A percentile compares a stretch with the other conserved stretches of the same genome.
phyloP scores from a whole-genome alignment of 2,329 filamentous ascomycete genomes.

The Graphium sp. region DNA sequence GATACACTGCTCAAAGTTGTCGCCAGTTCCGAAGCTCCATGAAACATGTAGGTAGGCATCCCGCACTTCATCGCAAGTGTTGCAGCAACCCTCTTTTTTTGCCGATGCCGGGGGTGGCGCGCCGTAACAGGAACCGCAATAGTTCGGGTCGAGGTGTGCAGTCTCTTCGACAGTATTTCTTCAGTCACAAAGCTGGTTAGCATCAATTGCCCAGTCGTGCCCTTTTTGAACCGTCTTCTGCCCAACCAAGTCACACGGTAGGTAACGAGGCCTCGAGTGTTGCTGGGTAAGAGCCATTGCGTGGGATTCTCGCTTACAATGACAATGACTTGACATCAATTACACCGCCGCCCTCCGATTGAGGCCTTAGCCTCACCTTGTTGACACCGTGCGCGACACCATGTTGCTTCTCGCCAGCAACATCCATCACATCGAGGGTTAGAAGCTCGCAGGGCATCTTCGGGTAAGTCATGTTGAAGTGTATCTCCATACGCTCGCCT shows the following conservation, averaged over 20 bases:
- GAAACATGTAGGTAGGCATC: slow-evolving; percentile 80
- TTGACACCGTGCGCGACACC: slow-evolving; percentile 84
- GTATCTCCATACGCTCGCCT: slow-evolving; percentile 98
- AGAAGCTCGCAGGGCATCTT: slow-evolving; percentile 86
- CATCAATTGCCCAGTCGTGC: no score
- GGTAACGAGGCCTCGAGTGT: neutral
- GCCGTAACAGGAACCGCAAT: slow-evolving; percentile 90
- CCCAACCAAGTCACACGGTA: neutral
- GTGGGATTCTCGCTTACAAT: slow-evolving; percentile 31
- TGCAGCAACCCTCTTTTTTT: slow-evolving; percentile 78
- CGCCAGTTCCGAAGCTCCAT: slow-evolving; percentile 89
- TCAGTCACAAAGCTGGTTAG: no score
- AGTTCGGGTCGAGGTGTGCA: slow-evolving; percentile 70
- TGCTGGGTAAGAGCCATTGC: neutral
- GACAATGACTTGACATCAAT: slow-evolving; percentile 55
- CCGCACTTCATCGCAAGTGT: slow-evolving; percentile 90
- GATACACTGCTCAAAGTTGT: slow-evolving; percentile 87
- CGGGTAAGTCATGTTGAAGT: slow-evolving; percentile 93
- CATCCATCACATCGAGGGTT: slow-evolving; percentile 97
- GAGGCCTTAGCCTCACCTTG: slow-evolving; percentile 68
- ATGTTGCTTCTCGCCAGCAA: slow-evolving; percentile 90
- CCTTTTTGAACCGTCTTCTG: slow-evolving; percentile 27
- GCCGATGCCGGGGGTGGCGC: slow-evolving; percentile 56
- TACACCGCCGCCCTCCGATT: slow-evolving; percentile 56
- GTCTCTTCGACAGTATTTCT: no score